Evolutionary conservation across 1,139 yeast genomes (phyloP).

Genomic region (Hansenula anomala): DNA sequence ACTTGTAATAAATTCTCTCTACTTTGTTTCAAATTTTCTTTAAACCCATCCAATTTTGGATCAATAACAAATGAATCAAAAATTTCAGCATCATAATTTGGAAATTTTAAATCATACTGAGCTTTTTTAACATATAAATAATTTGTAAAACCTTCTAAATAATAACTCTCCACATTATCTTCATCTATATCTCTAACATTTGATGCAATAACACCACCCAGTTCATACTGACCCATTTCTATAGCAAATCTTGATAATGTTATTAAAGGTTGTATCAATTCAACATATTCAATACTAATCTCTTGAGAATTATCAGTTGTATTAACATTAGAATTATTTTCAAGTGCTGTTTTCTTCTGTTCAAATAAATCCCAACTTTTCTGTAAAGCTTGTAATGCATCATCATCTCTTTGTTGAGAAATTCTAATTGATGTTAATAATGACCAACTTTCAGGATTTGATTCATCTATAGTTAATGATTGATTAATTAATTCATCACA

Average conservation of each 20-base stretch:
- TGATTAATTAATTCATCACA: constrained; percentile 71
- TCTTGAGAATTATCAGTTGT: constrained; percentile 27
- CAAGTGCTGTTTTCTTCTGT: constrained; percentile 43
- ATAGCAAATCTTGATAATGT: constrained; percentile 69
- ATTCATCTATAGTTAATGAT: constrained; percentile 56
- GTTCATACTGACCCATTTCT: constrained; percentile 70
- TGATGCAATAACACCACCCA: constrained; percentile 55
- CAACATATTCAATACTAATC: constrained; percentile 50
- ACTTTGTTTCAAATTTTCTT: constrained; percentile 13
- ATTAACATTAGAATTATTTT: constrained; percentile 33
- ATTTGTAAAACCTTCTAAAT: constrained; percentile 76
- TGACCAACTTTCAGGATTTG: constrained; percentile 71
- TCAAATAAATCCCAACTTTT: constrained; percentile 72
- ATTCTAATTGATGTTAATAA: constrained; percentile 83
- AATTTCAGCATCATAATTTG: constrained; percentile 14
- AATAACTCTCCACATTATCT: constrained; percentile 71
- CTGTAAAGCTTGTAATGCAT: constrained; percentile 66
- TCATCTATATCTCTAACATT: constrained; percentile 76
- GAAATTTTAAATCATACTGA: constrained; percentile 11
- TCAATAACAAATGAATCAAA: constrained; percentile 16
- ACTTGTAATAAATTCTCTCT: constrained; percentile 15
- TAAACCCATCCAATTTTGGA: constrained; percentile 4
- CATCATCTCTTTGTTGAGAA: constrained; percentile 73
- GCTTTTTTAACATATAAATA: constrained; percentile 48
- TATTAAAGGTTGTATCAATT: constrained; percentile 62